phyloP scores from a whole-genome alignment of 495 filamentous ascomycete species.

The Xylaria intraflava region DNA sequence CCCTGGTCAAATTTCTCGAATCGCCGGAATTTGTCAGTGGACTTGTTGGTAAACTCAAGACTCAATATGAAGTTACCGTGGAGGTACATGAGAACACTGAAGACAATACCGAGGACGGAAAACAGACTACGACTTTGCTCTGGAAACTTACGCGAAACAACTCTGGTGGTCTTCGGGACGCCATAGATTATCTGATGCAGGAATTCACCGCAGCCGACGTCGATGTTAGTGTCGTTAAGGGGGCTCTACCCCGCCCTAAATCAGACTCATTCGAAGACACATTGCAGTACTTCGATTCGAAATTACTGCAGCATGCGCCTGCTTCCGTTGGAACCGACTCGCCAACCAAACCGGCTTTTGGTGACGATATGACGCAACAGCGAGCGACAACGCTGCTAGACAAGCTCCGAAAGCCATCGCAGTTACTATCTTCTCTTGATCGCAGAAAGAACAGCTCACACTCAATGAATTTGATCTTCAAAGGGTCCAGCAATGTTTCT shows the following conservation, averaged over 20 bases:
- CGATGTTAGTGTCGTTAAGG: conserved; percentile 79
- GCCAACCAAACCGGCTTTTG: conserved; percentile 70
- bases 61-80: conserved; percentile 84
- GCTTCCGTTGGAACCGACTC: conserved; percentile 71
- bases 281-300: conserved; percentile 91
- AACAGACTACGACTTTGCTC: conserved; percentile 43
- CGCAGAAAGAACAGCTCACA: conserved; percentile 87
- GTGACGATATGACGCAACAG: conserved; percentile 66
- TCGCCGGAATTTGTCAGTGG: conserved; percentile 70
- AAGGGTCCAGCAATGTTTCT: conserved; percentile 88
- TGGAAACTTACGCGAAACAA: conserved; percentile 92
- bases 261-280: conserved; percentile 98
- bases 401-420: conserved; percentile 79
- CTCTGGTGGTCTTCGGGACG: conserved; percentile 88
- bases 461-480: conserved; percentile 77
- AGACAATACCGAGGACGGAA: conserved; percentile 48
- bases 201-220: conserved; percentile 78
- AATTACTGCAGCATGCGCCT: conserved; percentile 85
- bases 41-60: conserved; percentile 74
- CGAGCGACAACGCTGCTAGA: conserved; percentile 79
- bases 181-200: conserved; percentile 85
- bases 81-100: conserved; percentile 53
- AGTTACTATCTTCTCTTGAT: conserved; percentile 85
- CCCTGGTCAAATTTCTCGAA: conserved; percentile 71
- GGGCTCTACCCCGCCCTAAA: conserved; percentile 89